phyloP scores from a whole-genome alignment of 2,329 filamentous ascomycete genomes.

The Alternaria triticimaculans region DNA sequence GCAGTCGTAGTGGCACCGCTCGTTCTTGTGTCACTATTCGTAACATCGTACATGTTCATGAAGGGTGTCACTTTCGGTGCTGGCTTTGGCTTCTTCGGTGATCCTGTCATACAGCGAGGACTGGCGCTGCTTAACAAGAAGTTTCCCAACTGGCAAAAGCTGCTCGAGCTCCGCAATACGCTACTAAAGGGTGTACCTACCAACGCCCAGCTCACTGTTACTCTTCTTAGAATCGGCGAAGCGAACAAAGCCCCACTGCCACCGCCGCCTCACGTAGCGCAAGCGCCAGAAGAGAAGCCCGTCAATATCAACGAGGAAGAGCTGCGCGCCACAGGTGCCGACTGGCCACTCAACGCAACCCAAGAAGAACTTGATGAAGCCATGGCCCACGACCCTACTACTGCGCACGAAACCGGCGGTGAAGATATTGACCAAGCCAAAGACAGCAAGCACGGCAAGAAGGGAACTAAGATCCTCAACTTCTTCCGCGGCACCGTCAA shows the following conservation, averaged over 20 bases:
- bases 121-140: conserved; percentile 65
- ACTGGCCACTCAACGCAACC: conserved; percentile 66
- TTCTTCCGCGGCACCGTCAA: conserved; percentile 75
- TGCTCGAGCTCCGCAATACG: conserved; percentile 76
- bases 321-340: conserved; percentile 59
- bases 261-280: conserved; percentile 57
- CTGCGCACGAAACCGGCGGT: conserved; percentile 58
- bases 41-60: conserved; percentile 58
- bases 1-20: conserved; percentile 55
- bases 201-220: conserved; percentile 83
- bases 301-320: conserved; percentile 59
- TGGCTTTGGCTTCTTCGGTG: conserved; percentile 82
- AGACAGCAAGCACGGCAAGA: conserved; percentile 55
- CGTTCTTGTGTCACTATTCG: conserved; percentile 52
- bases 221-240: conserved; percentile 81
- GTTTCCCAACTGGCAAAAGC: conserved; percentile 75
- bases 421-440: conserved; percentile 60
- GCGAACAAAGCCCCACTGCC: conserved; percentile 80
- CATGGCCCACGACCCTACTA: conserved; percentile 55
- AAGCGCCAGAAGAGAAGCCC: conserved; percentile 58
- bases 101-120: conserved; percentile 71
- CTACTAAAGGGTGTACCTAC: conserved; percentile 83
- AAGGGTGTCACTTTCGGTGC: conserved; percentile 71
- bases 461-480: conserved; percentile 61
- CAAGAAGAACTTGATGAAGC: conserved; percentile 71